phyloP scores from a whole-genome alignment of 148 eudicot species.

The Rhododendron williamsianum region DNA sequence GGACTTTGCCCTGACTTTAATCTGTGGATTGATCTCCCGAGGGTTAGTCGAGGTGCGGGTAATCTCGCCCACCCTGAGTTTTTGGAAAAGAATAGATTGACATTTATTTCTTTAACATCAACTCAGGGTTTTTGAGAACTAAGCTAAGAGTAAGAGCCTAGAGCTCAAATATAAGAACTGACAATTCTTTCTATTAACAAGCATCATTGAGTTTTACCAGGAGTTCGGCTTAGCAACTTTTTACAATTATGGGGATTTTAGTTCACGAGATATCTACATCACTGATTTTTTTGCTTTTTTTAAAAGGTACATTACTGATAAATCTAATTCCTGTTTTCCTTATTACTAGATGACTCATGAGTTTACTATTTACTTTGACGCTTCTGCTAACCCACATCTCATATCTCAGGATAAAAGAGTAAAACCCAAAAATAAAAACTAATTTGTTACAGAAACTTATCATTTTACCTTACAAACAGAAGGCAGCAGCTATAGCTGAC shows the following conservation, averaged over 20 bases:
- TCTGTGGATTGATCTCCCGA: too few species aligned
- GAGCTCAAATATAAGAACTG: not conserved
- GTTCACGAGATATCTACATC: not conserved
- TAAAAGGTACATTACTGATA: not conserved
- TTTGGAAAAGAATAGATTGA: not conserved
- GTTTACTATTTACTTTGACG: not conserved
- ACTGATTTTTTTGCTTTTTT: not conserved
- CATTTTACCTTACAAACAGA: not conserved
- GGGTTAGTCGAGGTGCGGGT: too few species aligned
- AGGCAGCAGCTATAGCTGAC: not conserved
- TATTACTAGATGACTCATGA: not conserved
- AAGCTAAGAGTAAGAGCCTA: not conserved
- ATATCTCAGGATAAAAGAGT: not conserved
- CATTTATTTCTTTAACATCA: not conserved
- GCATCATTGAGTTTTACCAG: not conserved
- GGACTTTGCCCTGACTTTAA: too few species aligned
- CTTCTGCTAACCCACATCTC: not conserved
- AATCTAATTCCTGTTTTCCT: not conserved
- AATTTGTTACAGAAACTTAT: not conserved
- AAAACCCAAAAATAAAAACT: not conserved
- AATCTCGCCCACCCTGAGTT: too few species aligned
- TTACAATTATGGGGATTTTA: not conserved
- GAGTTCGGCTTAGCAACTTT: not conserved
- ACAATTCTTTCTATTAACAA: not conserved
- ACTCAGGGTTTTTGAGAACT: not conserved